phyloP scores from a whole-genome alignment of 441 rosid genomes.

The Adansonia madagascariensis region DNA sequence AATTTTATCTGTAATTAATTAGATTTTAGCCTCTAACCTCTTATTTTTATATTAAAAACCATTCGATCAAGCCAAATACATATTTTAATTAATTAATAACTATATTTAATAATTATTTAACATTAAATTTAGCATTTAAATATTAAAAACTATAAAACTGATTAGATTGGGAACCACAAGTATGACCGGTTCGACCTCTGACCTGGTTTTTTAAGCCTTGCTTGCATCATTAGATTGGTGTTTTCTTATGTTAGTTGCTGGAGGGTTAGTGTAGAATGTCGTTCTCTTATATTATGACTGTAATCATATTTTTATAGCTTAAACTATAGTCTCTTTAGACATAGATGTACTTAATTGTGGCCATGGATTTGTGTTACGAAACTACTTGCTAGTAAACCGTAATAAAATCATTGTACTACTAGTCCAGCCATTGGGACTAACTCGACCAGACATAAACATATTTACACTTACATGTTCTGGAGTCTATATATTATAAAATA shows the following conservation, averaged over 20 bases:
- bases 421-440: background rate
- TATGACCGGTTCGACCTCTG: no score
- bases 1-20: no score
- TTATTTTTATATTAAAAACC: no score
- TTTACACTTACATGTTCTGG: background rate
- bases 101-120: no score
- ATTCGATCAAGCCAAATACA: no score
- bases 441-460: background rate
- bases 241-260: slow-evolving; percentile 6
- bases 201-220: background rate
- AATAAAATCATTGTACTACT: background rate
- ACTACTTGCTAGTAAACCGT: background rate
- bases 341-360: background rate
- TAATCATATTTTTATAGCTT: no score
- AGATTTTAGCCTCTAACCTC: no score
- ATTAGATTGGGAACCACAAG: no score
- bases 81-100: no score
- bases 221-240: slow-evolving; percentile 24
- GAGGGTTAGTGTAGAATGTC: background rate
- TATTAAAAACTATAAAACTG: no score
- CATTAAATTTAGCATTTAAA: no score
- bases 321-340: background rate
- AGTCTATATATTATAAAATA: background rate
- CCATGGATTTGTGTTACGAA: background rate
- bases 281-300: background rate